A percentile compares a stretch with the other conserved stretches of the same genome.
Evolutionary conservation across 805 yeast genomes (phyloP).

Genomic region (Cyberlindnera veronae): DNA sequence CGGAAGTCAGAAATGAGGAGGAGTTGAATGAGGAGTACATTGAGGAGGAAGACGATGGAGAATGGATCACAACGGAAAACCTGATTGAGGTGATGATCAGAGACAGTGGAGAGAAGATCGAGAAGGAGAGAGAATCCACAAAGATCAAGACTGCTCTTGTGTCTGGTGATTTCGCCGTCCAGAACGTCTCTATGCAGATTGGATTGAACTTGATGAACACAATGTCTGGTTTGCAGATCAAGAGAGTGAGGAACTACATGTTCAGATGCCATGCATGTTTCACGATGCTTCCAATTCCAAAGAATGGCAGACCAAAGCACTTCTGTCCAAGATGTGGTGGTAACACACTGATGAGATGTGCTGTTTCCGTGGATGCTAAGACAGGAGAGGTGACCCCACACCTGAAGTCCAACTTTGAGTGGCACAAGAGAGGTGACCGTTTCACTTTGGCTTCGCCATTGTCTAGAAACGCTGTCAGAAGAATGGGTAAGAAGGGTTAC

Average conservation of each 20-base stretch:
- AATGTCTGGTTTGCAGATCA: slow-evolving; percentile 79
- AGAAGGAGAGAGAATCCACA: slow-evolving; percentile 29
- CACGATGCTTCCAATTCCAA: slow-evolving; percentile 72
- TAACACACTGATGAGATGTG: slow-evolving; percentile 81
- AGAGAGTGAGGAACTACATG: slow-evolving; percentile 86
- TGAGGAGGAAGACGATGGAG: slow-evolving; percentile 72
- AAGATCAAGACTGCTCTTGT: slow-evolving; percentile 75
- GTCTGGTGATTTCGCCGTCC: slow-evolving; percentile 97
- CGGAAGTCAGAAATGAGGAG: neutral
- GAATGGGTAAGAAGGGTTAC: slow-evolving; percentile 74
- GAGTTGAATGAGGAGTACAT: slow-evolving; percentile 35
- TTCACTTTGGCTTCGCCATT: slow-evolving; percentile 86
- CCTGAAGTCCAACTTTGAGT: slow-evolving; percentile 85
- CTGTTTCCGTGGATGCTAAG: slow-evolving; percentile 74
- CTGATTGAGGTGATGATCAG: slow-evolving; percentile 63
- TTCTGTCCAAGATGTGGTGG: slow-evolving; percentile 98
- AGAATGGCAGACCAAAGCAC: slow-evolving; percentile 71
- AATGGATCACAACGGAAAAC: slow-evolving; percentile 93
- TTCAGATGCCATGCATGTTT: slow-evolving; percentile 97
- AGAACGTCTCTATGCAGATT: slow-evolving; percentile 88
- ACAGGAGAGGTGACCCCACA: slow-evolving; percentile 87
- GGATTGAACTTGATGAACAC: slow-evolving; percentile 85
- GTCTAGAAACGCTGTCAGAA: slow-evolving; percentile 67
- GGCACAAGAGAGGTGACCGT: slow-evolving; percentile 85
- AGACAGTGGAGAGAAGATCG: slow-evolving; percentile 63